Conservation (phyloP, 2,329 filamentous ascomycete species). For the Aspergillus pseudoterreus region DNA sequence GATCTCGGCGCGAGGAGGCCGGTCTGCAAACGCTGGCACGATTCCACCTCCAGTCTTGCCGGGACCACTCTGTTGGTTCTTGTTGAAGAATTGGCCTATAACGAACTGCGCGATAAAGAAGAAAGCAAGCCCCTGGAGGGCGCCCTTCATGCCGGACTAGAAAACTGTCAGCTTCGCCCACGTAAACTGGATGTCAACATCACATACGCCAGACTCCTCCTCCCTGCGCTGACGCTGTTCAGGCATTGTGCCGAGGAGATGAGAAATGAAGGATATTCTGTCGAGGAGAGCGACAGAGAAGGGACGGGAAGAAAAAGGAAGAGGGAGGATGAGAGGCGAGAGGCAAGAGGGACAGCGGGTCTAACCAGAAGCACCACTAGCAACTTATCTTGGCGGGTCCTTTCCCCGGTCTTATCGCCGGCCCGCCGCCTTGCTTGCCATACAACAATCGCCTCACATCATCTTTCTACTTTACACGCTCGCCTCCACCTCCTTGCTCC, state of each 20-base stretch:
- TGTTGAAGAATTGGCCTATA: conserved; percentile 53
- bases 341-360: background rate
- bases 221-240: conserved; percentile 37
- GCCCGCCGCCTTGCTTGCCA: background rate
- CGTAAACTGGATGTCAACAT: conserved; percentile 1
- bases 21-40: conserved; percentile 63
- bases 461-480: background rate
- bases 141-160: conserved; percentile 41
- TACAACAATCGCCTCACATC: background rate
- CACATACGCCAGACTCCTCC: conserved; percentile 28
- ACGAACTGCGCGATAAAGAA: conserved; percentile 58
- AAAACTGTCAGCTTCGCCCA: conserved; percentile 19
- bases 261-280: background rate
- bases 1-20: conserved; percentile 50
- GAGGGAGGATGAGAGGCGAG: background rate
- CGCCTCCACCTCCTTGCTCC: background rate
- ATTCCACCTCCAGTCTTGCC: conserved; percentile 16
- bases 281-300: conserved; percentile 8
- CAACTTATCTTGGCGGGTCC: conserved; percentile 1
- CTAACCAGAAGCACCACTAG: background rate
- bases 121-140: conserved; percentile 55
- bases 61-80: conserved; percentile 27
- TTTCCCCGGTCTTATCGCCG: conserved; percentile 1
- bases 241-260: conserved; percentile 30
- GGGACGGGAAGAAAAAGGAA: conserved; percentile 9